These are phyloP conservation scores for Blastocystis sp. DNA, from an alignment of 352 stramenopile species.

Conservation along the genomic window DNA sequence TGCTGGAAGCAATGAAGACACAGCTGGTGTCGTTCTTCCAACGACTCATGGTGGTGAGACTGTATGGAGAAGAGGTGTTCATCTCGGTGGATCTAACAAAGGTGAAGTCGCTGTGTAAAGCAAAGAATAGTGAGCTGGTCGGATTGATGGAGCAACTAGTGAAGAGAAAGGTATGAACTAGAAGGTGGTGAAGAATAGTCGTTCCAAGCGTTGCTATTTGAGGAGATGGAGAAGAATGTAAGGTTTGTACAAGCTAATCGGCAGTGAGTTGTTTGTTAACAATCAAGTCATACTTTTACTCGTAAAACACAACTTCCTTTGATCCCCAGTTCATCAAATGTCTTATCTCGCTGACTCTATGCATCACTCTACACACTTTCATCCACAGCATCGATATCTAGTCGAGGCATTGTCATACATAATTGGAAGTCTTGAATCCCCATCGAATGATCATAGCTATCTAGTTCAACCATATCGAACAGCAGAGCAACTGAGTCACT, in stretches of 20 bases:
- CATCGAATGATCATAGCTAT: constrained; percentile 35
- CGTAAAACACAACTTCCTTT: constrained; percentile 47
- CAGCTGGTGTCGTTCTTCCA: background rate
- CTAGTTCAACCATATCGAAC: constrained; percentile 19
- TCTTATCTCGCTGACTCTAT: background rate
- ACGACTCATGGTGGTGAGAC: background rate
- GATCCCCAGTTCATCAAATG: background rate
- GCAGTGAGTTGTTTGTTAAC: background rate
- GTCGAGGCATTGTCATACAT: background rate
- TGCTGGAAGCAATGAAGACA: background rate
- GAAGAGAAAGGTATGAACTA: background rate
- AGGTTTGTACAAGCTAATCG: background rate
- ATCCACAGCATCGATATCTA: background rate
- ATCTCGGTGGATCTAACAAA: background rate
- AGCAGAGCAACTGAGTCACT: background rate
- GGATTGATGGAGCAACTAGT: background rate
- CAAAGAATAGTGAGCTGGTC: no score
- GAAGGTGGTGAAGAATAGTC: background rate
- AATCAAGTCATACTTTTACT: background rate
- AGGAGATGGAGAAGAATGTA: constrained; percentile 3
- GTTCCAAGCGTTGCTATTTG: background rate
- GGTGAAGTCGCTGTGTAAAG: background rate
- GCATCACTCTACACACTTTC: background rate
- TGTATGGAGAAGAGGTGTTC: background rate
- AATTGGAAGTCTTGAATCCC: background rate